These are phyloP conservation scores for Arabis hirsuta DNA, from an alignment of 345 rosid genomes.

Conservation along the genomic window DNA sequence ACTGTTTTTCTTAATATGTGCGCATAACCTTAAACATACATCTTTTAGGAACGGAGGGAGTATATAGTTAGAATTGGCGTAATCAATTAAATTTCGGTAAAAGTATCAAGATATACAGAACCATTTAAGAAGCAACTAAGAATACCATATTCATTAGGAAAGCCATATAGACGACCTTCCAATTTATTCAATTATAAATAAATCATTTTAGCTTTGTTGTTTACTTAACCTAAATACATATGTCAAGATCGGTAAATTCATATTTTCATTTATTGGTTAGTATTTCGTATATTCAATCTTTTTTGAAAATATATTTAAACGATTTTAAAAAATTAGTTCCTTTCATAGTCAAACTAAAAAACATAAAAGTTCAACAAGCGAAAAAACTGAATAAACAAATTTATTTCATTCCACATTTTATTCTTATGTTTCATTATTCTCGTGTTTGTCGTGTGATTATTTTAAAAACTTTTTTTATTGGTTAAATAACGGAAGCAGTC, in stretches of 20 bases:
- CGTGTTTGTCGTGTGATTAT: conserved; percentile 12
- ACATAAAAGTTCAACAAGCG: background rate
- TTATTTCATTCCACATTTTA: conserved; percentile 13
- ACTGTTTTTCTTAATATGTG: no score
- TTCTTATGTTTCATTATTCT: conserved; percentile 5
- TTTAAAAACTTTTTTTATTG: conserved; percentile 2
- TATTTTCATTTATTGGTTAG: background rate
- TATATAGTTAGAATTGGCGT: no score
- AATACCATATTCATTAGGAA: background rate
- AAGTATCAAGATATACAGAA: background rate
- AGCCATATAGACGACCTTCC: background rate
- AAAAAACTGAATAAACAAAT: background rate
- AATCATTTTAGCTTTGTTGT: no score
- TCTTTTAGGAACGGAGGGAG: no score
- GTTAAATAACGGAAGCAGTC: background rate
- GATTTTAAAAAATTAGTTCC: background rate
- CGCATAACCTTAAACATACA: no score
- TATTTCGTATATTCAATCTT: background rate
- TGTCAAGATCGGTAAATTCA: background rate
- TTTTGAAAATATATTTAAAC: background rate
- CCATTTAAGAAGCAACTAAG: conserved; percentile 8
- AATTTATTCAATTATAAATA: background rate
- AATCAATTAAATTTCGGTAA: background rate
- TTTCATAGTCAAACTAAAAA: background rate
- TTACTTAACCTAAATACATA: background rate